Percentiles rank a stretch among this genome's conserved stretches.
These are phyloP conservation scores for Ogataea ganodermae DNA, from an alignment of 805 yeast genomes.

Conservation along the genomic window DNA sequence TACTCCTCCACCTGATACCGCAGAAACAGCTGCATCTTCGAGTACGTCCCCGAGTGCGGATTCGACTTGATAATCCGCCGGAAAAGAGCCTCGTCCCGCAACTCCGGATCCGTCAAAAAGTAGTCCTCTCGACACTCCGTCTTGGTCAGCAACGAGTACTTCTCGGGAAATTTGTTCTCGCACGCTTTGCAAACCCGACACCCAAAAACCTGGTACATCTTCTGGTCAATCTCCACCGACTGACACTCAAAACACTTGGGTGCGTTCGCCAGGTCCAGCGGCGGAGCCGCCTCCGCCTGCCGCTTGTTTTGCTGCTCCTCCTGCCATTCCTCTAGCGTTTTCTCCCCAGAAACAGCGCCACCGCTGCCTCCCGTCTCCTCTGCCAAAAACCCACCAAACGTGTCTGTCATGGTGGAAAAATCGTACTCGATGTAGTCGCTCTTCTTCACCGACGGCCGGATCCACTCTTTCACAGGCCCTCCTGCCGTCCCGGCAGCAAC, in stretches of 20 bases:
- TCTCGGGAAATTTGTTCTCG: slow-evolving; percentile 72
- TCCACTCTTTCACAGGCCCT: slow-evolving; percentile 21
- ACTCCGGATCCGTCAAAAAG: slow-evolving; percentile 89
- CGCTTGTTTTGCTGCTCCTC: slow-evolving; percentile 46
- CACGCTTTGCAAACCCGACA: slow-evolving; percentile 82
- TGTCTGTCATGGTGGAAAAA: slow-evolving; percentile 85
- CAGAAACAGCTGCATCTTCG: slow-evolving; percentile 89
- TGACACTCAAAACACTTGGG: slow-evolving; percentile 85
- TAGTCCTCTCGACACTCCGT: slow-evolving; percentile 95
- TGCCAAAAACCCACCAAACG: slow-evolving; percentile 79
- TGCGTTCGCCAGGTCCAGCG: slow-evolving; percentile 68
- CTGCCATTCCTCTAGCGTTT: slow-evolving; percentile 57
- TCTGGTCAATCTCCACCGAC: slow-evolving; percentile 77
- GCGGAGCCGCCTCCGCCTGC: slow-evolving; percentile 64
- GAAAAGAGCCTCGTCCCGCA: slow-evolving; percentile 66
- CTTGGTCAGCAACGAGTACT: slow-evolving; percentile 87
- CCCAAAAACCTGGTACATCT: slow-evolving; percentile 66
- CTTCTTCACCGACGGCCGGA: slow-evolving; percentile 52
- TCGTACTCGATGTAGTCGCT: slow-evolving; percentile 82
- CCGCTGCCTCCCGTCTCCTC: slow-evolving; percentile 34
- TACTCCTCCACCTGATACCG: slow-evolving; percentile 91
- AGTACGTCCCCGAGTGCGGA: slow-evolving; percentile 87
- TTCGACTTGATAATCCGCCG: slow-evolving; percentile 86
- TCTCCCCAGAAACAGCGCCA: slow-evolving; percentile 26
- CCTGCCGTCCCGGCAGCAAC: background rate